Percentiles rank a stretch among this genome's conserved stretches.
These are phyloP conservation scores for Russula sp. DNA, from an alignment of 768 basidiomycete genomes.

Conservation along the genomic window DNA sequence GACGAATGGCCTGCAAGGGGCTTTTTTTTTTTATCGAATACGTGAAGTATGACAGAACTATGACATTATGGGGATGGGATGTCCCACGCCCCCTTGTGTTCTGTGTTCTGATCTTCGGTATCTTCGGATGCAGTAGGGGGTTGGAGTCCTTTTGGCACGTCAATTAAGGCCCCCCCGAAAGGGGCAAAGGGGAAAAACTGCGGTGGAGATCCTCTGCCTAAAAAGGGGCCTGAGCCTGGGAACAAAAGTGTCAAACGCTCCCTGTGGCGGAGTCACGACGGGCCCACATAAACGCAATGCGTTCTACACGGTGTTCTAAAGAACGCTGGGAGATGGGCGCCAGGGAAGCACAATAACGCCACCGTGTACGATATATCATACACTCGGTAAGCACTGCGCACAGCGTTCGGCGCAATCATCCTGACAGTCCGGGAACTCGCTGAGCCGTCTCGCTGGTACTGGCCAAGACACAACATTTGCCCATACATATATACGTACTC, in stretches of 20 bases:
- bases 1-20: neutral
- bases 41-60: neutral
- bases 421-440: conserved; percentile 11
- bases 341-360: conserved; percentile 3
- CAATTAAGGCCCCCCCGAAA: conserved; percentile 9
- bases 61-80: neutral
- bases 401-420: conserved; percentile 13
- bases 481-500: neutral
- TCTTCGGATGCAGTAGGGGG: neutral
- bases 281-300: neutral
- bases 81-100: neutral
- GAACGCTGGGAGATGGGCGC: conserved; percentile 13
- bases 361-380: neutral
- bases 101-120: neutral
- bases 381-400: neutral
- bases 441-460: conserved; percentile 7
- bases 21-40: neutral
- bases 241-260: neutral
- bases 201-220: conserved; percentile 17
- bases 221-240: conserved; percentile 8
- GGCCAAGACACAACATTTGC: no score
- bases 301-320: conserved; percentile 16
- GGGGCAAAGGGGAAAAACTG: conserved; percentile 1
- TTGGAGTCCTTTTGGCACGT: conserved; percentile 3
- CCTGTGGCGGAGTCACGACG: conserved; percentile 4